Percentiles rank a stretch among this genome's conserved stretches.
Conservation (phyloP, 169 alveolate species). For the Cytauxzoon felis region DNA sequence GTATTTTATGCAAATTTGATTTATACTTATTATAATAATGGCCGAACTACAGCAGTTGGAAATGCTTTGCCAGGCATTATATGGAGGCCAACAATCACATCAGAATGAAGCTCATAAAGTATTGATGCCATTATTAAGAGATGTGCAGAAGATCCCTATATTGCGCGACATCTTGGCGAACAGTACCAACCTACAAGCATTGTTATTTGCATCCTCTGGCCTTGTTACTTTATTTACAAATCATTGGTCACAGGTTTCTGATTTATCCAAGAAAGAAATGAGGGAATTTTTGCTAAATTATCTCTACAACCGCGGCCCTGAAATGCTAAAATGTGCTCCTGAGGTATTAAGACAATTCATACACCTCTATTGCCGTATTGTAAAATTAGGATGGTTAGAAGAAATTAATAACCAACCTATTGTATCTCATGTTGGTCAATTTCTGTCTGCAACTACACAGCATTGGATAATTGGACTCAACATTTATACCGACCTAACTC, state of each 20-base stretch:
- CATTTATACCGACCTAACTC: conserved; percentile 85
- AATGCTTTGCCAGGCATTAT: conserved; percentile 83
- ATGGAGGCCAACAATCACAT: conserved; percentile 81
- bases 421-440: conserved; percentile 71
- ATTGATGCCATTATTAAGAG: conserved; percentile 83
- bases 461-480: conserved; percentile 91
- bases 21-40: too few species aligned
- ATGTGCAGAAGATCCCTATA: conserved; percentile 76
- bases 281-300: conserved; percentile 81
- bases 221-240: conserved; percentile 77
- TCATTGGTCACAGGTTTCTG: conserved; percentile 83
- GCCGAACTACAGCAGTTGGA: conserved; percentile 81
- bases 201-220: conserved; percentile 82
- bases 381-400: conserved; percentile 86
- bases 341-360: conserved; percentile 84
- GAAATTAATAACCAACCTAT: conserved; percentile 76
- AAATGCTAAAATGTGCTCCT: conserved; percentile 83
- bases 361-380: conserved; percentile 82
- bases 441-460: conserved; percentile 82
- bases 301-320: conserved; percentile 87
- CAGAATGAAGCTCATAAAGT: conserved; percentile 88
- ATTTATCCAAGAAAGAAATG: conserved; percentile 81
- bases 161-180: conserved; percentile 77
- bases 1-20: too few species aligned
- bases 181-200: conserved; percentile 80